Conservation (phyloP, 345 rosid genomes). For the Noccaea caerulescens region DNA sequence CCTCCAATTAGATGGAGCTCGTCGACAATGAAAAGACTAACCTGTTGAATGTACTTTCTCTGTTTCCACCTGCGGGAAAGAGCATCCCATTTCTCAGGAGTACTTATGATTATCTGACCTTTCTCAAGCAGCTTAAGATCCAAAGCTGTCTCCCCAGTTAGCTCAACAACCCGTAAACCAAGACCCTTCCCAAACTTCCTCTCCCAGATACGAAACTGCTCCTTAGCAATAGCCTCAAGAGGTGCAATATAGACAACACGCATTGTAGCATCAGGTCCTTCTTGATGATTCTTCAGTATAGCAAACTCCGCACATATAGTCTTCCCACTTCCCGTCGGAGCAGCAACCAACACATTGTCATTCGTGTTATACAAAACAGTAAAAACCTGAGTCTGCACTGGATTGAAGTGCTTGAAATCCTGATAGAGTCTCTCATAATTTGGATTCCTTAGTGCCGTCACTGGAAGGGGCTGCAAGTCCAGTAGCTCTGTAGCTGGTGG, state of each 20-base stretch:
- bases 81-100: slow-evolving; percentile 98
- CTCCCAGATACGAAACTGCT: slow-evolving; percentile 81
- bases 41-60: slow-evolving; percentile 83
- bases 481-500: slow-evolving; percentile 97
- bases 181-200: slow-evolving; percentile 81
- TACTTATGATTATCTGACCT: slow-evolving; percentile 83
- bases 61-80: slow-evolving; percentile 96
- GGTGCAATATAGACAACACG: slow-evolving; percentile 93
- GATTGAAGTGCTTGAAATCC: slow-evolving; percentile 92
- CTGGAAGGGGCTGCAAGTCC: slow-evolving; percentile 95
- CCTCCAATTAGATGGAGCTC: slow-evolving; percentile 97
- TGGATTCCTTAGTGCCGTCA: slow-evolving; percentile 89
- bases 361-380: slow-evolving; percentile 83
- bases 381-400: slow-evolving; percentile 97
- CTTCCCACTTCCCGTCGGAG: slow-evolving; percentile 97
- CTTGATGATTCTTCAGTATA: slow-evolving; percentile 82
- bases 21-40: slow-evolving; percentile 89
- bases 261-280: slow-evolving; percentile 65
- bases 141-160: slow-evolving; percentile 81
- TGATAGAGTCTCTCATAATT: slow-evolving; percentile 81
- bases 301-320: slow-evolving; percentile 97
- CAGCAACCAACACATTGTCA: slow-evolving; percentile 93
- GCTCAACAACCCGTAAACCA: slow-evolving; percentile 82
- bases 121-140: slow-evolving; percentile 88
- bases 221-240: slow-evolving; percentile 86